Evolutionary conservation across 2,329 filamentous ascomycete genomes (phyloP).

Genomic region (Graphilbum fragrans): DNA sequence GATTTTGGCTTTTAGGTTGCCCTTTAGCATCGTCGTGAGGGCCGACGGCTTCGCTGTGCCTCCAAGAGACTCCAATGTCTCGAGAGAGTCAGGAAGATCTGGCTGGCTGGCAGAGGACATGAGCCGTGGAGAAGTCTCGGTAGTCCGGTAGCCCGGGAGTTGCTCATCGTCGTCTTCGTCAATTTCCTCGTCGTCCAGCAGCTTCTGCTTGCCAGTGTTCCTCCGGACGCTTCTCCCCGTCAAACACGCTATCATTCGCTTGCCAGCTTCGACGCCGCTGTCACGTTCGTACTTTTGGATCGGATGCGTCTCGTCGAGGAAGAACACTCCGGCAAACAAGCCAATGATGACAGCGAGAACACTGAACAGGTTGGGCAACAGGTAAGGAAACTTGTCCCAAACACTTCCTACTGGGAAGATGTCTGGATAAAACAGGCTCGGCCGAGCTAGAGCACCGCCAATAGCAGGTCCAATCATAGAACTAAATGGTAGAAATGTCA

Average conservation of each 20-base stretch:
- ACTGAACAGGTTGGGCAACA: constrained; percentile 86
- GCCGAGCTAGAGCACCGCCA: constrained; percentile 79
- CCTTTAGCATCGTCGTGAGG: neutral
- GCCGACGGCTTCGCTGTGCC: constrained; percentile 11
- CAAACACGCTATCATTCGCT: constrained; percentile 47
- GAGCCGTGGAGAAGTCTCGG: constrained; percentile 24
- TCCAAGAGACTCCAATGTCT: constrained; percentile 6
- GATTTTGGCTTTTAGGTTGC: neutral
- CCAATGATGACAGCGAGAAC: constrained; percentile 65
- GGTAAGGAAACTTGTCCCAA: constrained; percentile 79
- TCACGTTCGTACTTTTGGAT: constrained; percentile 69
- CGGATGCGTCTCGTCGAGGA: constrained; percentile 87
- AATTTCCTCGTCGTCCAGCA: constrained; percentile 30
- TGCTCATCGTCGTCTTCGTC: constrained; percentile 47
- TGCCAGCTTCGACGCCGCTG: constrained; percentile 62
- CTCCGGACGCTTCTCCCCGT: too few species aligned
- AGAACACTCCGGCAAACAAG: constrained; percentile 67
- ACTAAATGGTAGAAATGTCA: constrained; percentile 30
- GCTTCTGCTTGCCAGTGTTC: constrained; percentile 16
- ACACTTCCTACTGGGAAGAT: constrained; percentile 62
- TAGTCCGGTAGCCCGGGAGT: constrained; percentile 57
- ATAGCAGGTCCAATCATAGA: constrained; percentile 89
- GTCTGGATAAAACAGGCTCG: constrained; percentile 68
- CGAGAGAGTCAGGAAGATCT: constrained; percentile 20
- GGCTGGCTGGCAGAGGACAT: constrained; percentile 9